Evolutionary conservation across 2,329 filamentous ascomycete species (phyloP).

Genomic region (Neonectria ditissima): DNA sequence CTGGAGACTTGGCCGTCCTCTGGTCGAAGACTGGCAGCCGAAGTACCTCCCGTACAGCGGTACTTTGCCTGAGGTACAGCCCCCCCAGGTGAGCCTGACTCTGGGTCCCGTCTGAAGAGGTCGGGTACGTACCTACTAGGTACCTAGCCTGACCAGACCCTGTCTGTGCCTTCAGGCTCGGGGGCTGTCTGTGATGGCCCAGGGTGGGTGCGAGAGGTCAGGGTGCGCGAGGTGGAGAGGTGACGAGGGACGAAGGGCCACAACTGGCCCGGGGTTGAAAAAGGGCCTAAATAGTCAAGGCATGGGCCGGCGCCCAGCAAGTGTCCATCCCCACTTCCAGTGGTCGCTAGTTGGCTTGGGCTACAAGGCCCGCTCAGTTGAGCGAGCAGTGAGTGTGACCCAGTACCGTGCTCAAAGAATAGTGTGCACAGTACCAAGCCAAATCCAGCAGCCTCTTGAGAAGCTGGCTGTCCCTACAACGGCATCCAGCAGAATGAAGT

Average conservation of each 20-base stretch:
- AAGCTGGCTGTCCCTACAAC: not conserved
- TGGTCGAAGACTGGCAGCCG: constrained; percentile 9
- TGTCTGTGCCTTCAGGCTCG: not conserved
- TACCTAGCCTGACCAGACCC: constrained; percentile 4
- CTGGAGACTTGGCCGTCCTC: not conserved
- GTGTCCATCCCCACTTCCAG: not conserved
- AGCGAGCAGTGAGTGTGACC: not conserved
- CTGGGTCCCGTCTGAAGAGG: not conserved
- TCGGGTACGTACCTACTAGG: constrained; percentile 19
- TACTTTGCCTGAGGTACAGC: constrained; percentile 27
- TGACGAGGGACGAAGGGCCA: not conserved
- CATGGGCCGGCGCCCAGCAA: not conserved
- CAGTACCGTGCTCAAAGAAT: not conserved
- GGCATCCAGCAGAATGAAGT: not conserved
- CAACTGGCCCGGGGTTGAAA: constrained; percentile 1
- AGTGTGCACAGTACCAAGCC: not conserved
- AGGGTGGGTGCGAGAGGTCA: constrained; percentile 13
- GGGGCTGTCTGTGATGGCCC: constrained; percentile 7
- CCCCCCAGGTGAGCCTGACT: constrained; percentile 21
- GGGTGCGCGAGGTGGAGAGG: constrained; percentile 7
- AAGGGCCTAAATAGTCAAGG: not conserved
- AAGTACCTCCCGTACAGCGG: constrained; percentile 9
- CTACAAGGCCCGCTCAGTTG: constrained; percentile 6
- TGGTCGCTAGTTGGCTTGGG: constrained; percentile 4
- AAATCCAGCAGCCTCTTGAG: not conserved